Evolutionary conservation across 805 yeast species (phyloP).

Genomic region (Pichia phayaonensis): DNA sequence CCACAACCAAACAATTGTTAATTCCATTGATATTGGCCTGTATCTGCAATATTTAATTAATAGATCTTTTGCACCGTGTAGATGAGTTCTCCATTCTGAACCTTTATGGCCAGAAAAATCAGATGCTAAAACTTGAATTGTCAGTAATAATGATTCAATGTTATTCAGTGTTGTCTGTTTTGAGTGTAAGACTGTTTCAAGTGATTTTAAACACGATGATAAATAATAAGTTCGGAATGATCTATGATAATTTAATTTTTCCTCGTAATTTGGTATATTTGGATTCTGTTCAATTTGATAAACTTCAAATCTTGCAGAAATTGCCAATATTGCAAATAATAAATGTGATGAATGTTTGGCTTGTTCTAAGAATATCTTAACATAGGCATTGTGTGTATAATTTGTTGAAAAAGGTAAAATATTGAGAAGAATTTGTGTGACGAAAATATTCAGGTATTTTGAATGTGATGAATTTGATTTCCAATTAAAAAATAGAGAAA

Average conservation of each 20-base stretch:
- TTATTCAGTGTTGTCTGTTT: constrained; percentile 38
- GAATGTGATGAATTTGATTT: constrained; percentile 24
- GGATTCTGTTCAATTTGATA: constrained; percentile 22
- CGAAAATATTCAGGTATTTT: constrained; percentile 27
- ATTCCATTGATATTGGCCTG: constrained; percentile 28
- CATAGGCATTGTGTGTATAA: constrained; percentile 28
- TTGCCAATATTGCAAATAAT: constrained; percentile 63
- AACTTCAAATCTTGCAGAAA: constrained; percentile 52
- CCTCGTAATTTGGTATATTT: constrained; percentile 11
- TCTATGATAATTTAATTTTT: constrained; percentile 38
- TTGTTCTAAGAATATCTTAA: constrained; percentile 25
- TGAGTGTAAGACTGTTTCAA: constrained; percentile 44
- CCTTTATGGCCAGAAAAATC: constrained; percentile 53
- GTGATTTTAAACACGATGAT: constrained; percentile 53
- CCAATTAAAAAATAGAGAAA: constrained; percentile 28
- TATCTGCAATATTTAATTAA: constrained; percentile 31
- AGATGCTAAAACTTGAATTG: constrained; percentile 59
- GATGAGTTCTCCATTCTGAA: constrained; percentile 61
- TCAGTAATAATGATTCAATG: constrained; percentile 61
- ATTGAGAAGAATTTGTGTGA: constrained; percentile 30
- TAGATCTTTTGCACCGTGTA: constrained; percentile 60
- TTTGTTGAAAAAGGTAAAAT: constrained; percentile 30
- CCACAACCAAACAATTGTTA: constrained; percentile 42
- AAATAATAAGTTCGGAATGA: constrained; percentile 53
- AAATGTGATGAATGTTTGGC: constrained; percentile 49